These are phyloP conservation scores for Eucalyptus dawsonii DNA, from an alignment of 345 rosid genomes.

Conservation along the genomic window DNA sequence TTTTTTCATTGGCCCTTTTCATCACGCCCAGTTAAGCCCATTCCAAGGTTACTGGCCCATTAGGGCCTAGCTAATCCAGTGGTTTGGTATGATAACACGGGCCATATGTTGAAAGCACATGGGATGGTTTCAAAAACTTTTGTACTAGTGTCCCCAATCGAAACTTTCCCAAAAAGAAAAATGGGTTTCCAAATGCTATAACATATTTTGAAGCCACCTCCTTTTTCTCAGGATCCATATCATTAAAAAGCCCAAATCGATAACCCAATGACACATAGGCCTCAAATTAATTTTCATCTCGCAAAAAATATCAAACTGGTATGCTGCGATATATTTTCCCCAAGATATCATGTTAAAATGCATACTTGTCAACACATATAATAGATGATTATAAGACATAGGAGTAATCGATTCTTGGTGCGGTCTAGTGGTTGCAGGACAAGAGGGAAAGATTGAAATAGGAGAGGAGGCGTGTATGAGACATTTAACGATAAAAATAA, in stretches of 20 bases:
- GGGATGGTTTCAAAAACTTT: neutral
- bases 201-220: neutral
- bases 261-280: neutral
- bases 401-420: accelerated
- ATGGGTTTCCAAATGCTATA: neutral
- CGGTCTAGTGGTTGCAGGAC: accelerated
- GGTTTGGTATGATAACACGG: neutral
- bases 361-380: neutral
- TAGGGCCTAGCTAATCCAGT: neutral
- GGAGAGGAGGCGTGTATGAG: accelerated
- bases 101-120: neutral
- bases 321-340: accelerated
- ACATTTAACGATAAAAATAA: no score
- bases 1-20: neutral
- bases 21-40: neutral
- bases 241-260: neutral
- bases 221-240: neutral
- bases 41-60: neutral
- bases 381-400: neutral
- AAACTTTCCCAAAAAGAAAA: neutral
- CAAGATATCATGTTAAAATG: neutral
- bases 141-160: neutral
- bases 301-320: neutral
- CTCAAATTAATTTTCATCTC: neutral
- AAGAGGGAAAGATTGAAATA: accelerated